Conservation (phyloP, 805 yeast genomes). For the Myxozyma mucilagina region DNA sequence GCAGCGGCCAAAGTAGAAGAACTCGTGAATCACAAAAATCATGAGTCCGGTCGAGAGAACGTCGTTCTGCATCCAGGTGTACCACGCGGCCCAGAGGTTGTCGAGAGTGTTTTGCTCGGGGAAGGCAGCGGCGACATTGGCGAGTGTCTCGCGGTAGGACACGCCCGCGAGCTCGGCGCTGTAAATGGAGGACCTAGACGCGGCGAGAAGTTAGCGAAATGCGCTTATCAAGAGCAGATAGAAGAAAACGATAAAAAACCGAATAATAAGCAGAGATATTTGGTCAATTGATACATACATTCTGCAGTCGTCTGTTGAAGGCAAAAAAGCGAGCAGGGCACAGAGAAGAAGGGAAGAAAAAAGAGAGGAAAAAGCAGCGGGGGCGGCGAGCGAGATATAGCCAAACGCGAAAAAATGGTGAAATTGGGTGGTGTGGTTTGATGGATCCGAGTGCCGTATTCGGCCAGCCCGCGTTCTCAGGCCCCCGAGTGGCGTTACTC, state of each 20-base stretch:
- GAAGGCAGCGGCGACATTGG: conserved; percentile 36
- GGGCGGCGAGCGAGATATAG: too few relatives aligned
- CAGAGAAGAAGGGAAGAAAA: not conserved
- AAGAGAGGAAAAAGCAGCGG: not conserved
- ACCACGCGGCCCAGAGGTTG: conserved; percentile 85
- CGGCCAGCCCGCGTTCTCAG: not conserved
- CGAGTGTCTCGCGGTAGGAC: conserved; percentile 22
- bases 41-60: conserved; percentile 87
- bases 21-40: conserved; percentile 79
- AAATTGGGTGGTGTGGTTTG: conserved; percentile 4
- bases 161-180: conserved; percentile 16
- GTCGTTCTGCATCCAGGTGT: conserved; percentile 81
- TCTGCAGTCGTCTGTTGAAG: not conserved
- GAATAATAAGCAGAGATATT: not conserved
- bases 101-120: conserved; percentile 57
- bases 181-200: conserved; percentile 19
- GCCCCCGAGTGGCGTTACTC: conserved; percentile 10
- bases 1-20: conserved; percentile 87
- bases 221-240: not conserved
- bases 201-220: not conserved
- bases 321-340: too few relatives aligned
- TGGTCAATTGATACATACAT: not conserved
- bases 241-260: too few relatives aligned
- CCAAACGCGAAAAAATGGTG: too few relatives aligned
- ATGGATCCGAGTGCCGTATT: conserved; percentile 9